Evolutionary conservation across 371 early-diverging fungal species (phyloP).

Genomic region (Coemansia sp.): DNA sequence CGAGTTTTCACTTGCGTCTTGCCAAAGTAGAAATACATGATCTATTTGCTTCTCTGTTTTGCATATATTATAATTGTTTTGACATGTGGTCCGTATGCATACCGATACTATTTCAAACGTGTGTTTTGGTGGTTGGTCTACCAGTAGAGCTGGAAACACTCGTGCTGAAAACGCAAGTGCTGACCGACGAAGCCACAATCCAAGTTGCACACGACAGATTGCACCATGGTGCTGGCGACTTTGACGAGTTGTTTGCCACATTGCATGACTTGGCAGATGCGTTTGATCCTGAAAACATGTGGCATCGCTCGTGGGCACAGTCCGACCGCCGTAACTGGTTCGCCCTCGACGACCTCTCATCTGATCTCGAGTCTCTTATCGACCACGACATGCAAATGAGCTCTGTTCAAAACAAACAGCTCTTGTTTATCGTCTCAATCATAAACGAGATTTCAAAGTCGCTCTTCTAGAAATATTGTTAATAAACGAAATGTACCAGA

Average conservation of each 20-base stretch:
- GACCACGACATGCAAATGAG: not conserved
- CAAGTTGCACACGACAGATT: too few species aligned
- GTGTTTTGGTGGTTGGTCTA: not conserved
- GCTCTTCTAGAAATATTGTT: not conserved
- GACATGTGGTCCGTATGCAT: too few species aligned
- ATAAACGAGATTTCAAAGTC: slow-evolving; percentile 16
- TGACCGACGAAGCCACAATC: not conserved
- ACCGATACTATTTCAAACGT: not conserved
- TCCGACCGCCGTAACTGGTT: slow-evolving; percentile 9
- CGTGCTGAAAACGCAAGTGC: not conserved
- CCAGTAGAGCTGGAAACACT: too few species aligned
- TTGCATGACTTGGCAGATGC: slow-evolving; percentile 14
- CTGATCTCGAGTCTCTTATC: slow-evolving; percentile 13
- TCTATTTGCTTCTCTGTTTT: too few species aligned
- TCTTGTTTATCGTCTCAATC: too few species aligned
- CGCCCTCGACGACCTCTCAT: slow-evolving; percentile 2
- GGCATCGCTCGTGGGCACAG: slow-evolving; percentile 8
- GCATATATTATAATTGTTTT: too few species aligned
- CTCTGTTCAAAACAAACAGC: too few species aligned
- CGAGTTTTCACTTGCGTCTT: too few species aligned
- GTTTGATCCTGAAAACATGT: slow-evolving; percentile 5
- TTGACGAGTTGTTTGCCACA: not conserved
- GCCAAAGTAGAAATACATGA: too few species aligned
- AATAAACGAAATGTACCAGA: not conserved
- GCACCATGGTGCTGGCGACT: not conserved